Conservation (phyloP, 2,329 filamentous ascomycete species). For the Cylindrodendrum hubeiense region DNA sequence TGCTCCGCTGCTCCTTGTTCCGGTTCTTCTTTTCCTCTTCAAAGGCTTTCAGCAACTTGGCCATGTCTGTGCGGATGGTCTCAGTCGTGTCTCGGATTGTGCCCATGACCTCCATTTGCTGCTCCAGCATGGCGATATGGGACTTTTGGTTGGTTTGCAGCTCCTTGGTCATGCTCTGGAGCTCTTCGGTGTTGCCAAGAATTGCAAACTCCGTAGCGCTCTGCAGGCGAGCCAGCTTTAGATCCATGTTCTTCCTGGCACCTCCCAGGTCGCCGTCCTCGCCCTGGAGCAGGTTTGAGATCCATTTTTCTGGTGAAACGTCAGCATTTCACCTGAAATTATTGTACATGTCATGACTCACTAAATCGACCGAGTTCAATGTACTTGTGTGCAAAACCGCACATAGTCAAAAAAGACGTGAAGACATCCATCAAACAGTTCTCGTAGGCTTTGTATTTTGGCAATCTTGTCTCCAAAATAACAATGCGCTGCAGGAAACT, state of each 20-base stretch:
- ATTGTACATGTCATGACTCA: conserved; percentile 8
- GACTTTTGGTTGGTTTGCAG: conserved; percentile 42
- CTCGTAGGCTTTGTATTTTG: conserved; percentile 46
- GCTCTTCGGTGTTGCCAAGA: conserved; percentile 48
- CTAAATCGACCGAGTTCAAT: conserved; percentile 50
- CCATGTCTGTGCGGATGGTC: conserved; percentile 43
- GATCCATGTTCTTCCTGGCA: conserved; percentile 47
- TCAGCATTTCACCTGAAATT: not conserved
- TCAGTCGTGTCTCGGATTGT: conserved; percentile 44
- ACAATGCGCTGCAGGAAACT: conserved; percentile 51
- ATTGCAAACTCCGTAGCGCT: conserved; percentile 50
- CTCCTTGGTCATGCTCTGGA: conserved; percentile 43
- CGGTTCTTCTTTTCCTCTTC: conserved; percentile 36
- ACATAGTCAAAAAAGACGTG: conserved; percentile 48
- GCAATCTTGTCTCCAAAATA: conserved; percentile 49
- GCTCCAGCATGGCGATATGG: conserved; percentile 42
- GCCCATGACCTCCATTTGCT: conserved; percentile 42
- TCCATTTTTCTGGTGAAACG: conserved; percentile 44
- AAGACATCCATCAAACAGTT: conserved; percentile 54
- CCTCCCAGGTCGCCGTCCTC: conserved; percentile 47
- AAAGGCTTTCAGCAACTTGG: conserved; percentile 43
- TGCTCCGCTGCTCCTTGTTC: conserved; percentile 28
- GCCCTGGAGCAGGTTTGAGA: conserved; percentile 45
- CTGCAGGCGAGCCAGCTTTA: conserved; percentile 43
- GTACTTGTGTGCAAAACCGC: conserved; percentile 50